A percentile compares a stretch with the other conserved stretches of the same genome.
These are phyloP conservation scores for Ramichloridium luteum DNA, from an alignment of 2,329 filamentous ascomycete genomes.

Conservation along the genomic window DNA sequence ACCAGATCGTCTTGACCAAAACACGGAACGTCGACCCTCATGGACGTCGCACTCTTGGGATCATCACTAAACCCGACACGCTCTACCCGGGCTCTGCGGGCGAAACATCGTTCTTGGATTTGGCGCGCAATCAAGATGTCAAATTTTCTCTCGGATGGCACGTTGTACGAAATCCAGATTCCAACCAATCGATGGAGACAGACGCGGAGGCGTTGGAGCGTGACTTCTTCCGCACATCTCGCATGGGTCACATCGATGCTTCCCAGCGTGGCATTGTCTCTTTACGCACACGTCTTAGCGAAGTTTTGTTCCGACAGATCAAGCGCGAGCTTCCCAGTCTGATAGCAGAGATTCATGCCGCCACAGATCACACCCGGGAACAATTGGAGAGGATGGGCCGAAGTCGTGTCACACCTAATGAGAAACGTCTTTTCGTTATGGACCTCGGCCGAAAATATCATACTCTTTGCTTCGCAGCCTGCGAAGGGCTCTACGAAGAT, in stretches of 20 bases:
- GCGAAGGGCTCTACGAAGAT: constrained; percentile 42
- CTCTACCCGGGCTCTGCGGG: constrained; percentile 28
- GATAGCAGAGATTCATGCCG: constrained; percentile 22
- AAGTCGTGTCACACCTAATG: constrained; percentile 31
- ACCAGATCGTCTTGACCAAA: constrained; percentile 45
- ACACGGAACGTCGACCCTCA: constrained; percentile 35
- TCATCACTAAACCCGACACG: constrained; percentile 47
- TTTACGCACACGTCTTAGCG: constrained; percentile 1
- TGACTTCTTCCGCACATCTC: background rate
- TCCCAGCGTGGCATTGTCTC: background rate
- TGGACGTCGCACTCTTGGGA: constrained; percentile 40
- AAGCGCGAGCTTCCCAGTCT: constrained; percentile 26
- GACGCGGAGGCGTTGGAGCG: background rate
- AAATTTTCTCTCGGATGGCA: constrained; percentile 40
- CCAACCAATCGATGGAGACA: background rate
- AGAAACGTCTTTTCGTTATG: constrained; percentile 40
- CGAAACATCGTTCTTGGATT: constrained; percentile 30
- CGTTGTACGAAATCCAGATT: constrained; percentile 20
- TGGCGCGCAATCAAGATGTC: constrained; percentile 30
- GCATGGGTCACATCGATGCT: background rate
- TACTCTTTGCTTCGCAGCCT: constrained; percentile 33
- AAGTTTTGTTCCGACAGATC: constrained; percentile 17
- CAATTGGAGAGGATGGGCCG: constrained; percentile 38
- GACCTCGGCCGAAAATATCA: constrained; percentile 35
- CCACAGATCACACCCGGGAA: constrained; percentile 15